phyloP scores from a whole-genome alignment of 176 grass and related monocot genomes.

The Triticum urartu region DNA sequence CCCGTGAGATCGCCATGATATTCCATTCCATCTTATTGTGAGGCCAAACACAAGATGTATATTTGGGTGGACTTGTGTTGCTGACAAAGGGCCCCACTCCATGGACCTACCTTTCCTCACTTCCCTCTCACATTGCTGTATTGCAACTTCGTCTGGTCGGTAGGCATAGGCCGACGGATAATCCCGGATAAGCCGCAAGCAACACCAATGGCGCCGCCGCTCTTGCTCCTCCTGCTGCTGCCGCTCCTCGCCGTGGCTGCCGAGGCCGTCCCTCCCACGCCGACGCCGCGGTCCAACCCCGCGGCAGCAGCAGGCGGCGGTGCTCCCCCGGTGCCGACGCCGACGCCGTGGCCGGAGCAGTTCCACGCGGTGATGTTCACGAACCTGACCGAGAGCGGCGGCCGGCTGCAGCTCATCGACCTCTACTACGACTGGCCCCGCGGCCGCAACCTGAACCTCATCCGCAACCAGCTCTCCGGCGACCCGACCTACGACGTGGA shows the following conservation, averaged over 20 bases:
- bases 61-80: no score
- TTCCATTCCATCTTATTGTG: no score
- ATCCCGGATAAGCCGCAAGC: neutral
- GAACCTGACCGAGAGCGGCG: slow-evolving; percentile 55
- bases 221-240: neutral
- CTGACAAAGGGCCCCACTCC: neutral
- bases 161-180: neutral
- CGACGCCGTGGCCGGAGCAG: slow-evolving; percentile 65
- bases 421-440: slow-evolving; percentile 80
- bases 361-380: slow-evolving; percentile 68
- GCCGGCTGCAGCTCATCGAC: slow-evolving; percentile 55
- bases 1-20: no score
- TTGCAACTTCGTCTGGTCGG: neutral
- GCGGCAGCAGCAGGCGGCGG: neutral
- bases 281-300: neutral
- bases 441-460: slow-evolving; percentile 72
- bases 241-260: neutral
- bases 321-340: slow-evolving; percentile 20
- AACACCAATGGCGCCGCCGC: slow-evolving; percentile 12
- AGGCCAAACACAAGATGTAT: no score
- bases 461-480: slow-evolving; percentile 52
- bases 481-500: slow-evolving; percentile 66
- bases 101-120: neutral
- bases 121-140: neutral
- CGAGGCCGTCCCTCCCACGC: neutral